Percentiles rank a stretch among this genome's conserved stretches.
These are phyloP conservation scores for Botryosphaeria agaves DNA, from an alignment of 2,329 filamentous ascomycete species.

Conservation along the genomic window DNA sequence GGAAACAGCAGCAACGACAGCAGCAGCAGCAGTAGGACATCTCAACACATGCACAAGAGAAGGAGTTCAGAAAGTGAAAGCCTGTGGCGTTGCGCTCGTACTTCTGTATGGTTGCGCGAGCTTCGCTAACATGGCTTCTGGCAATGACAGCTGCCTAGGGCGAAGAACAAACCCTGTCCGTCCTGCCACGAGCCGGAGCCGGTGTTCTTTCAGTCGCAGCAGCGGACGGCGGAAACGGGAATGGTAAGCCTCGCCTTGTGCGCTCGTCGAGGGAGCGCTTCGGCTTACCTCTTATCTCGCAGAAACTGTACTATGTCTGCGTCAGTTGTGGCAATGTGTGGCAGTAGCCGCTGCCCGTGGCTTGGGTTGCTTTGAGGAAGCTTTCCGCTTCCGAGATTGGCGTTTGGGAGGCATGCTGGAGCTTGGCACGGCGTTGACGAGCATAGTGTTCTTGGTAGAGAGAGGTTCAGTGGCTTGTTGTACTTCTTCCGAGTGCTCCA, in stretches of 20 bases:
- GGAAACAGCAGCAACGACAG: too few relatives aligned
- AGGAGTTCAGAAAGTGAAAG: too few relatives aligned
- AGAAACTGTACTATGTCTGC: slow-evolving; percentile 53
- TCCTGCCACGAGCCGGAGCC: slow-evolving; percentile 74
- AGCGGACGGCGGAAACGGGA: slow-evolving; percentile 89
- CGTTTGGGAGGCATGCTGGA: too few relatives aligned
- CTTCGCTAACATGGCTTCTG: too few relatives aligned
- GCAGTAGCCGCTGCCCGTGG: slow-evolving; percentile 8
- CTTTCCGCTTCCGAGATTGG: too few relatives aligned
- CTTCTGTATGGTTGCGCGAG: too few relatives aligned
- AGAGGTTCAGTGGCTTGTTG: neutral
- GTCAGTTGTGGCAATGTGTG: slow-evolving; percentile 87
- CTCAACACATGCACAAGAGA: too few relatives aligned
- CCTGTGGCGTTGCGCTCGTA: too few relatives aligned
- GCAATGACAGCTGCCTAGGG: slow-evolving; percentile 74
- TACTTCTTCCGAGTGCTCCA: neutral
- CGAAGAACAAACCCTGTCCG: slow-evolving; percentile 73
- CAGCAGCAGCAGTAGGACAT: too few relatives aligned
- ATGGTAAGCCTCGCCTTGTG: slow-evolving; percentile 77
- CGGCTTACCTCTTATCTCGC: too few relatives aligned
- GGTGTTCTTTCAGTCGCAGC: slow-evolving; percentile 97
- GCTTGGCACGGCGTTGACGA: neutral
- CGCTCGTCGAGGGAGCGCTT: too few relatives aligned
- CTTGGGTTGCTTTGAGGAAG: too few relatives aligned
- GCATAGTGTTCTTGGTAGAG: neutral